phyloP scores from a whole-genome alignment of 495 filamentous ascomycete genomes.

The Evansstolkia leycettana region DNA sequence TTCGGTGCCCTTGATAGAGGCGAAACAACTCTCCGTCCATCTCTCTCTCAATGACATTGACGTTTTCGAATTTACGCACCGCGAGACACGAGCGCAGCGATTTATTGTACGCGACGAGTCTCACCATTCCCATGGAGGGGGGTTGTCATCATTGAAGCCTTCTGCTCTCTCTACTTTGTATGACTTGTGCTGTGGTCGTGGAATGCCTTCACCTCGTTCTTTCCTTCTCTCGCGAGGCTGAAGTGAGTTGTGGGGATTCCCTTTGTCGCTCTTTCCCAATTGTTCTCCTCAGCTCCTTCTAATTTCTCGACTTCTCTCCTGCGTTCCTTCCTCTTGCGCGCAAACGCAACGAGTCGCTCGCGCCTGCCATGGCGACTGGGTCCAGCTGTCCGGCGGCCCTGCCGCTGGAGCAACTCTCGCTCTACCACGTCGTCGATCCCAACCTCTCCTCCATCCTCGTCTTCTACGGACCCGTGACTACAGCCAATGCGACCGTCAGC shows the following conservation, averaged over 20 bases:
- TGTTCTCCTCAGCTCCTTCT: neutral
- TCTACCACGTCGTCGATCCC: conserved; percentile 72
- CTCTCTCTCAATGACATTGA: too few species aligned
- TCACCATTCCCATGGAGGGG: too few species aligned
- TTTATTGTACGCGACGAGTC: too few species aligned
- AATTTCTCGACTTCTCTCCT: neutral
- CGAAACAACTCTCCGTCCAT: too few species aligned
- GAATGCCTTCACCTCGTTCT: neutral
- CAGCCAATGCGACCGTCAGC: conserved; percentile 71
- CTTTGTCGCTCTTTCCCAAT: neutral
- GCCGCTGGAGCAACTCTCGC: conserved; percentile 61
- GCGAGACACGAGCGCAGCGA: too few species aligned
- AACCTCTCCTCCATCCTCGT: conserved; percentile 65
- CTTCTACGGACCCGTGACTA: conserved; percentile 77
- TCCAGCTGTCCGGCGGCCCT: conserved; percentile 32
- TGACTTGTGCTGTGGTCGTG: too few species aligned
- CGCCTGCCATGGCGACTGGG: conserved; percentile 24
- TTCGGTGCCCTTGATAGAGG: too few species aligned
- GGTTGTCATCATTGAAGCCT: too few species aligned
- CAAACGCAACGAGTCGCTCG: neutral
- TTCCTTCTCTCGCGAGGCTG: neutral
- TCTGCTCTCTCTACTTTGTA: too few species aligned
- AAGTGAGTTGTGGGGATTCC: neutral
- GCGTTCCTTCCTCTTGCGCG: neutral
- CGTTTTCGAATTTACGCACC: too few species aligned